Evolutionary conservation across 768 basidiomycete genomes (phyloP).

Genomic region (Termitomyces sp.): DNA sequence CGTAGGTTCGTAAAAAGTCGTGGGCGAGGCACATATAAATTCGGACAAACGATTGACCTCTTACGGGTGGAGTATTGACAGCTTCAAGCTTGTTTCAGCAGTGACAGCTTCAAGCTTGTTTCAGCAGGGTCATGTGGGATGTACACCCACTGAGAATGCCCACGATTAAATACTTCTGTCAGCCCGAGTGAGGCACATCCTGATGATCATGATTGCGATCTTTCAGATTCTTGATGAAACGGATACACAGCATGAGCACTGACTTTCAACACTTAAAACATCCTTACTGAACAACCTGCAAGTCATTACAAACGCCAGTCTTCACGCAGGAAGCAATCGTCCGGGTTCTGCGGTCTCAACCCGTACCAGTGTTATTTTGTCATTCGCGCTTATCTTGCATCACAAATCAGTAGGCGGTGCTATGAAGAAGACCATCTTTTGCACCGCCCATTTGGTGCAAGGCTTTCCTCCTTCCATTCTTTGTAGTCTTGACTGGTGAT

Average conservation of each 20-base stretch:
- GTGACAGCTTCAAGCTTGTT: constrained; percentile 3
- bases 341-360: not conserved
- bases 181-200: not conserved
- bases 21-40: constrained; percentile 7
- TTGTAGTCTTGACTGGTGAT: not conserved
- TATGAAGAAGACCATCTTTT: not conserved
- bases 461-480: not conserved
- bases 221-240: constrained; percentile 1
- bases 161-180: not conserved
- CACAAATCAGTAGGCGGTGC: not conserved
- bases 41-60: not conserved
- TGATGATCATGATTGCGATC: not conserved
- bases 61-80: not conserved
- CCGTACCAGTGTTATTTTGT: not conserved
- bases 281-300: not conserved
- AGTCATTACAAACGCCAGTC: not conserved
- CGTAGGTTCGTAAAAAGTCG: constrained; percentile 1
- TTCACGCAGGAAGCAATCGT: not conserved
- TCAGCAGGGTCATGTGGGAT: constrained; percentile 11
- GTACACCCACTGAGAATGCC: not conserved
- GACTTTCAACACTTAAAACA: not conserved
- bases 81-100: constrained; percentile 2
- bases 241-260: not conserved
- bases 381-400: not conserved
- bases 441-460: not conserved